Evolutionary conservation across 2,329 filamentous ascomycete genomes (phyloP), one percentile per base, ranked within the genome.

Genomic region (Aspergillus ustus): DNA sequence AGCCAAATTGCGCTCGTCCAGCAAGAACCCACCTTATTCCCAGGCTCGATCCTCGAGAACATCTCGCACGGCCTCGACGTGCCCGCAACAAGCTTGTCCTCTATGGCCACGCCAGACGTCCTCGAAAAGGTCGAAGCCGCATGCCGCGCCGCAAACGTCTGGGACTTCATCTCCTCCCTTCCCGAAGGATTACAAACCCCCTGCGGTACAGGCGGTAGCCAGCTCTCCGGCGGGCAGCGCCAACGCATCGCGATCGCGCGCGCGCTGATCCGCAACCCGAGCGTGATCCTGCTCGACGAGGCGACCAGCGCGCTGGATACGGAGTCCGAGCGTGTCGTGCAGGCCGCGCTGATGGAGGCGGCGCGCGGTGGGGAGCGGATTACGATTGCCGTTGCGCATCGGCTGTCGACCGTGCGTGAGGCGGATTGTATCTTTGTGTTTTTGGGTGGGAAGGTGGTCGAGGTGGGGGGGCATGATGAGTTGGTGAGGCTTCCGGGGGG

Each of bases 191-290:
- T 98, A 70, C 86, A 97, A 66, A 98, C 95, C 0, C 89, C 96
- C 66, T 94, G 98, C n/a, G 95, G 95, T 60, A 92, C 97, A 77
- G 89, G 93, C 65, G 95, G 94, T 7, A 96, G 97, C 74, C 80
- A 97, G 56, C 84, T 99, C 7, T 96, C 92, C 59, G 95, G 95
- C 74, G 95, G 95, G 37, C 95, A 99, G 78, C 97, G 97, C 77
- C 95, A 98, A 78, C 91, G 95, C 69, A 96, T 98, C 72, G 93
- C 94, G 13, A 97, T 98, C 76, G 93, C 94, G 7, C 85, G 93
- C 71, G 93, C 93, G 43, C 87, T 97, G 58, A 92, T 97, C 29
- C 94, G 90, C n/a, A 91, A 97, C 69, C 93, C 93, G 0, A 96
- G 93, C 80, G 88, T 99, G 70, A 83, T 99, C 1, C 84, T 99